A percentile compares a stretch with the other conserved stretches of the same genome.
Conservation (phyloP, 2,329 filamentous ascomycete species). For the Calonectria ilicicola region DNA sequence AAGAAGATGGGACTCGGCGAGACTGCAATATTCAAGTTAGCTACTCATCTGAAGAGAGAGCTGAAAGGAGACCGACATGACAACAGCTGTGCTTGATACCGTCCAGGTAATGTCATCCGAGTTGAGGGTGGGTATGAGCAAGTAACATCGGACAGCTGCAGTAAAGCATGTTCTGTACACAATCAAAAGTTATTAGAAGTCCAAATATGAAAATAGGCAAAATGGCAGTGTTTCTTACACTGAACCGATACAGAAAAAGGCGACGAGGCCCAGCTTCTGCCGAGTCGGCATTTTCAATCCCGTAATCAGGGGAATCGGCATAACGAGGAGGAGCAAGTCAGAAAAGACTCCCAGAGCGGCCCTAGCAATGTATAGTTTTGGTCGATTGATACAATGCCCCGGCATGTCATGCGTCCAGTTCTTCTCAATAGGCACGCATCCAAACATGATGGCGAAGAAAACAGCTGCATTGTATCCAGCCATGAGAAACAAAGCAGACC, state of each 20-base stretch:
- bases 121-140: conserved; percentile 18
- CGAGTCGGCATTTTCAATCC: conserved; percentile 55
- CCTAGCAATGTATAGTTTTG: conserved; percentile 59
- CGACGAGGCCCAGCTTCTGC: conserved; percentile 56
- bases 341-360: conserved; percentile 58
- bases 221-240: background rate
- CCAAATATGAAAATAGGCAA: background rate
- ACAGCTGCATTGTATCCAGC: conserved; percentile 14
- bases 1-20: conserved; percentile 33
- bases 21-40: background rate
- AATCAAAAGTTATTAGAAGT: background rate
- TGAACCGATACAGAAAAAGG: conserved; percentile 56
- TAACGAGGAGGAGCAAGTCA: conserved; percentile 57
- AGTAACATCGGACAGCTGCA: conserved; percentile 28
- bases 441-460: conserved; percentile 48
- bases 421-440: conserved; percentile 25
- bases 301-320: conserved; percentile 58
- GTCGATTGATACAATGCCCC: conserved; percentile 55
- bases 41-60: accelerated
- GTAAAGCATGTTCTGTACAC: conserved; percentile 24
- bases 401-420: conserved; percentile 41
- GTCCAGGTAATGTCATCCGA: conserved; percentile 27
- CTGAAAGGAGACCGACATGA: background rate
- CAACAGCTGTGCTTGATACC: background rate
- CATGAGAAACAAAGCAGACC: background rate